Percentiles rank a stretch among this genome's conserved stretches.
These are phyloP conservation scores for Cocos nucifera DNA, from an alignment of 176 grass and related monocot species.

Conservation along the genomic window DNA sequence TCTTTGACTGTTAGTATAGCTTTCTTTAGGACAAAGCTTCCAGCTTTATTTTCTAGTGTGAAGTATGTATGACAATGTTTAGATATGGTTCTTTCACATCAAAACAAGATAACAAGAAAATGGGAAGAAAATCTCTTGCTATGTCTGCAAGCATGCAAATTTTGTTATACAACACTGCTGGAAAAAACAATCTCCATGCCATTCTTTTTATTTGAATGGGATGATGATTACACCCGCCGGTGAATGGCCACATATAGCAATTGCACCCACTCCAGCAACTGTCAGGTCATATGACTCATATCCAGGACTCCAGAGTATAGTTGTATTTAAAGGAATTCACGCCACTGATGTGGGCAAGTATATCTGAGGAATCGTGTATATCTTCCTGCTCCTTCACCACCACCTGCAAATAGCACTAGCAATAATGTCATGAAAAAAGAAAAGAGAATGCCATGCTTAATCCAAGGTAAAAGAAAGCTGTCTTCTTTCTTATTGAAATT, in stretches of 20 bases:
- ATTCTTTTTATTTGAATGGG: slow-evolving; percentile 1
- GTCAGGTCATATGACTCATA: not conserved
- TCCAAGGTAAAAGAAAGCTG: no score
- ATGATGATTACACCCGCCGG: not conserved
- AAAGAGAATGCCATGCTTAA: no score
- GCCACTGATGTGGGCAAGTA: slow-evolving; percentile 48
- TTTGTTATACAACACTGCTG: slow-evolving; percentile 22
- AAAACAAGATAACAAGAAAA: slow-evolving; percentile 4
- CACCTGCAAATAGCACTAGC: slow-evolving; percentile 29
- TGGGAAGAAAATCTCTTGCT: not conserved
- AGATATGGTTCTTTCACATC: not conserved
- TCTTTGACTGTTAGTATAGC: no score
- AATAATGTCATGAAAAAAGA: not conserved
- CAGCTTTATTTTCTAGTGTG: no score
- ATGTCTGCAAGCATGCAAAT: slow-evolving; percentile 14
- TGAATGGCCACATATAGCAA: slow-evolving; percentile 4
- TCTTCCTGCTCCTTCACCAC: slow-evolving; percentile 61
- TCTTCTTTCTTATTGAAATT: no score
- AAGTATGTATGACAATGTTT: not conserved
- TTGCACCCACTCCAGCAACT: not conserved
- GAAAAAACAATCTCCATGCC: slow-evolving; percentile 6
- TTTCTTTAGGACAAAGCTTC: no score
- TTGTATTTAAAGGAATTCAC: slow-evolving; percentile 54
- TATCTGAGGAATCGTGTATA: slow-evolving; percentile 43
- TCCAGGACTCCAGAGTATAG: slow-evolving; percentile 60